These are phyloP conservation scores for Alternaria panax DNA, from an alignment of 2,329 filamentous ascomycete species.

Conservation along the genomic window DNA sequence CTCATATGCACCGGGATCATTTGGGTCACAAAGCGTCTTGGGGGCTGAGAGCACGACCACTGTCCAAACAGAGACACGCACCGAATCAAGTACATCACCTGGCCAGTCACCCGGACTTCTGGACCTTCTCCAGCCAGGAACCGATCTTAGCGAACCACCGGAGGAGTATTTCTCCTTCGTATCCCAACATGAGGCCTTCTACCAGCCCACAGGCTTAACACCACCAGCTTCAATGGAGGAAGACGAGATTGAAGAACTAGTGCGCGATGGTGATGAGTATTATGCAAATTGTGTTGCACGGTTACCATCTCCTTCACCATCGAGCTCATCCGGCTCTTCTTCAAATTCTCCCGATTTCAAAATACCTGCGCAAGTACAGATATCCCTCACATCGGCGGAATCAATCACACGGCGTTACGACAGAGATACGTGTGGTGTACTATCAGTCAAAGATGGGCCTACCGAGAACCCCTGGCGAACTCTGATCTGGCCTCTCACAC, in stretches of 20 bases:
- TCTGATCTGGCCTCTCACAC: conserved; percentile 72
- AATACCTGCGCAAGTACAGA: conserved; percentile 55
- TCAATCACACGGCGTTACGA: conserved; percentile 70
- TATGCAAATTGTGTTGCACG: conserved; percentile 49
- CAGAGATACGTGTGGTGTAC: conserved; percentile 71
- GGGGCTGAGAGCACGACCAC: conserved; percentile 44
- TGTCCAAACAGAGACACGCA: conserved; percentile 34
- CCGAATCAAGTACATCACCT: conserved; percentile 49
- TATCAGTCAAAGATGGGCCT: conserved; percentile 73
- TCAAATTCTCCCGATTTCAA: conserved; percentile 30
- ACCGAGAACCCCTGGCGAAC: conserved; percentile 76
- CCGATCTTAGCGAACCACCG: conserved; percentile 54
- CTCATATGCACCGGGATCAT: conserved; percentile 45
- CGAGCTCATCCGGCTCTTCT: conserved; percentile 46
- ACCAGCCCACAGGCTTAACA: conserved; percentile 40
- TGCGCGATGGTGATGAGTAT: conserved; percentile 50
- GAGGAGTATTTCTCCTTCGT: conserved; percentile 47
- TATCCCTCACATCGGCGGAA: conserved; percentile 63
- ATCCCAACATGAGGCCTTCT: conserved; percentile 47
- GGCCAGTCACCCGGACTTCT: conserved; percentile 58
- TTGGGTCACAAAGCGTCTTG: conserved; percentile 50
- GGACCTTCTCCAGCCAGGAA: conserved; percentile 58
- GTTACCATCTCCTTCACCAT: conserved; percentile 47
- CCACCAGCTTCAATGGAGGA: conserved; percentile 43
- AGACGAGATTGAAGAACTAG: conserved; percentile 64